phyloP scores from a whole-genome alignment of 495 filamentous ascomycete genomes.

The Penicillium egyptiacum region DNA sequence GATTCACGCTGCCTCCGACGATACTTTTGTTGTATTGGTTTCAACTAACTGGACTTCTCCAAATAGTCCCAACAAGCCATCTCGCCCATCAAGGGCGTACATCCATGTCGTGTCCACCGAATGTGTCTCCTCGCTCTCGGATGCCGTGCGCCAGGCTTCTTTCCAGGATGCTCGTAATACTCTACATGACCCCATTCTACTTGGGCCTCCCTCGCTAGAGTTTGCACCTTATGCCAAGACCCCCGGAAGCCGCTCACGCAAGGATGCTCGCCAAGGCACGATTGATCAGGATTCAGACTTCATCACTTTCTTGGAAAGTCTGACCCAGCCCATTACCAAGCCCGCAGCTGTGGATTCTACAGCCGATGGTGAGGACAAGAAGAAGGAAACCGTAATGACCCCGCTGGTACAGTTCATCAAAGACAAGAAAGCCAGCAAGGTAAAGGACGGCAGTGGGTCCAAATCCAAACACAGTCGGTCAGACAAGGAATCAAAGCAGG shows the following conservation, averaged over 20 bases:
- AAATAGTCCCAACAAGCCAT: conserved; percentile 71
- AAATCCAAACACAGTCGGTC: conserved; percentile 60
- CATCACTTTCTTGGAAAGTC: conserved; percentile 82
- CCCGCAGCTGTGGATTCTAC: conserved; percentile 48
- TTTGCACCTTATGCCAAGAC: conserved; percentile 79
- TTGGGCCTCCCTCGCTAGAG: conserved; percentile 75
- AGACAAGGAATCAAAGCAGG: conserved; percentile 58
- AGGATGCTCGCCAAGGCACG: conserved; percentile 84
- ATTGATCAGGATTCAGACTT: conserved; percentile 97
- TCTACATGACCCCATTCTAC: conserved; percentile 62
- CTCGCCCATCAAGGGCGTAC: conserved; percentile 73
- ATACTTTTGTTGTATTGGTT: conserved; percentile 11
- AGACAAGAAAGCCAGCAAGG: conserved; percentile 87
- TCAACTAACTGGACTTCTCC: conserved; percentile 14
- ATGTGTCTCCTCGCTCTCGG: conserved; percentile 59
- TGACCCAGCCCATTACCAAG: conserved; percentile 73
- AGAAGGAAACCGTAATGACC: conserved; percentile 69
- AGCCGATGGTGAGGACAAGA: conserved; percentile 50
- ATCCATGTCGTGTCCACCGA: conserved; percentile 66
- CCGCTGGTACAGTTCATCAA: conserved; percentile 87
- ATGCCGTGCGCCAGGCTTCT: conserved; percentile 59
- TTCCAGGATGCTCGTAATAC: conserved; percentile 77
- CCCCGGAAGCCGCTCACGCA: conserved; percentile 65
- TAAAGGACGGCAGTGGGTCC: conserved; percentile 60
- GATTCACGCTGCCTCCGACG: conserved; percentile 1